Conservation (phyloP, 163 green algal genomes). For the Chlamydomonas reinhardtii region DNA sequence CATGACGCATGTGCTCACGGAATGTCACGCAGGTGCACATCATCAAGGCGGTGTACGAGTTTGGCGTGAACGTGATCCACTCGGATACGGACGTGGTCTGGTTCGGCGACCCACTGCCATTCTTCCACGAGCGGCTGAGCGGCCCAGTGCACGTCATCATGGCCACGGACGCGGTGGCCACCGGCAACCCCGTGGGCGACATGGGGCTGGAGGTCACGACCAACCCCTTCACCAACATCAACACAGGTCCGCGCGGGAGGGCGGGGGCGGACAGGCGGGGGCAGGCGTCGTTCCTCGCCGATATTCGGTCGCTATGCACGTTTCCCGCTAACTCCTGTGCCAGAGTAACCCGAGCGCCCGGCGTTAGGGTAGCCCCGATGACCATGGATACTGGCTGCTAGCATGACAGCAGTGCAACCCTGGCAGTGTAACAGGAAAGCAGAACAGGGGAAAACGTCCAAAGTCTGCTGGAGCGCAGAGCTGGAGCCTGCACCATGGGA, state of each 20-base stretch:
- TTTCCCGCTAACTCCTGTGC: too few relatives aligned
- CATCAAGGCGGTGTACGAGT: constrained; percentile 45
- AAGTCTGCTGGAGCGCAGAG: too few relatives aligned
- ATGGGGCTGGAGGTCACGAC: constrained; percentile 24
- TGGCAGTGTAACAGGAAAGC: too few relatives aligned
- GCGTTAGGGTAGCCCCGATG: too few relatives aligned
- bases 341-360: too few relatives aligned
- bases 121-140: constrained; percentile 19
- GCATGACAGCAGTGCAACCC: too few relatives aligned
- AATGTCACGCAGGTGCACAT: constrained; percentile 41
- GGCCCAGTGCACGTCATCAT: constrained; percentile 38
- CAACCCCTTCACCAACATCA: constrained; percentile 54
- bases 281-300: too few relatives aligned
- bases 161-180: constrained; percentile 44
- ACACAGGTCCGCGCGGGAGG: constrained; percentile 43
- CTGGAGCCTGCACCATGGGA: too few relatives aligned
- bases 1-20: too few relatives aligned
- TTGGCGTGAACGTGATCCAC: constrained; percentile 53
- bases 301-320: too few relatives aligned
- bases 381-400: too few relatives aligned
- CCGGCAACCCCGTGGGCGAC: constrained; percentile 45
- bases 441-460: too few relatives aligned
- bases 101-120: constrained; percentile 51
- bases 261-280: neutral
- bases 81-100: constrained; percentile 54